phyloP scores from a whole-genome alignment of 345 rosid species.

The Physaria fendleri region DNA sequence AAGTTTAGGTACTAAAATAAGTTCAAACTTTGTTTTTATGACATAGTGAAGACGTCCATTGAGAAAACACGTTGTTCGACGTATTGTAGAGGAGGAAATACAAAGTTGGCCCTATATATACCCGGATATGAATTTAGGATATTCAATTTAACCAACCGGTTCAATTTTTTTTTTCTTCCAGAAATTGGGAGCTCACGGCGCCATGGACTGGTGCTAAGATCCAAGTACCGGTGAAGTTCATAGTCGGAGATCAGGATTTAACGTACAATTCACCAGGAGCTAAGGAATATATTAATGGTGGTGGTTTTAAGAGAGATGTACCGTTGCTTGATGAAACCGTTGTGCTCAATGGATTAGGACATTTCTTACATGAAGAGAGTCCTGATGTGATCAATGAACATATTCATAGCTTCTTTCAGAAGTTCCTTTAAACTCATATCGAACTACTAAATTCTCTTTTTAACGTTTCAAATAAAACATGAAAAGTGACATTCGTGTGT shows the following conservation, averaged over 20 bases:
- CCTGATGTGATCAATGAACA: conserved; percentile 56
- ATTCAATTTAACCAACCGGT: not conserved
- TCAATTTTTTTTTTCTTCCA: conserved; percentile 1
- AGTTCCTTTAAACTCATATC: conserved; percentile 2
- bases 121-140: too few species aligned
- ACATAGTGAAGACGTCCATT: too few species aligned
- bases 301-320: conserved; percentile 49
- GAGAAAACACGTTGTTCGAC: too few species aligned
- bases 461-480: not conserved
- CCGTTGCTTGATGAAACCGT: conserved; percentile 68
- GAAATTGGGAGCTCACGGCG: conserved; percentile 73
- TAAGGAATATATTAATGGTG: conserved; percentile 49
- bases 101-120: too few species aligned
- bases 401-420: conserved; percentile 48
- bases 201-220: conserved; percentile 55
- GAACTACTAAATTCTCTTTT: not conserved
- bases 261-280: conserved; percentile 45
- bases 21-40: too few species aligned
- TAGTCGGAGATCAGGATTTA: conserved; percentile 67
- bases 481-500: not conserved
- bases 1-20: too few species aligned
- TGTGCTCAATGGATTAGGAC: conserved; percentile 63
- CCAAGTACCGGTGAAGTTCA: conserved; percentile 62
- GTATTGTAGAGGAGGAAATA: too few species aligned
- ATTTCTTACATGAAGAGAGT: conserved; percentile 64